Evolutionary conservation across 1,284 basidiomycete genomes (phyloP).

Genomic region (Puccinia horiana): DNA sequence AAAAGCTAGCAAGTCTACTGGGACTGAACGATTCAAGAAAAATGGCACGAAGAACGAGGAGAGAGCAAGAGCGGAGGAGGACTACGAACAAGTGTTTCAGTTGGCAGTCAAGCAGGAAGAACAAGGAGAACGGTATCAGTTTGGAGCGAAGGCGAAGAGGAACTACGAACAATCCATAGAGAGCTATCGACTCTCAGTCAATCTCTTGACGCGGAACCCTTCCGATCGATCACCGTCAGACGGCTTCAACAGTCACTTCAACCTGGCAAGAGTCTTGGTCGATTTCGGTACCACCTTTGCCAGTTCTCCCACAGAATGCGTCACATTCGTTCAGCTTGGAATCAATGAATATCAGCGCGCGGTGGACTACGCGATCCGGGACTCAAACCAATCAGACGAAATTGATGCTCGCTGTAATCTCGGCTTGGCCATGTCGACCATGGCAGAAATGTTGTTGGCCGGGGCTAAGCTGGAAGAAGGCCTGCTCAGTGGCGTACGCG

Average conservation of each 20-base stretch:
- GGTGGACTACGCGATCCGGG: background rate
- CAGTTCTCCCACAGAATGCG: background rate
- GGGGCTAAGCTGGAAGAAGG: background rate
- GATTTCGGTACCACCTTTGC: slow-evolving; percentile 21
- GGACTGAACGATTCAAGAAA: background rate
- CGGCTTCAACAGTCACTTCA: slow-evolving; percentile 33
- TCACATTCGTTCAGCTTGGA: slow-evolving; percentile 1
- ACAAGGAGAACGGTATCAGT: slow-evolving; percentile 41
- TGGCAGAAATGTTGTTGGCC: slow-evolving; percentile 24
- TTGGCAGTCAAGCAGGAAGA: slow-evolving; percentile 32
- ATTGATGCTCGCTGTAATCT: slow-evolving; percentile 39
- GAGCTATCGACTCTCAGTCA: slow-evolving; percentile 8
- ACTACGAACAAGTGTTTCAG: slow-evolving; percentile 14
- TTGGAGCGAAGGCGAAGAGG: slow-evolving; percentile 22
- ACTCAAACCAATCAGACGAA: slow-evolving; percentile 9
- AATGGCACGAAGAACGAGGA: background rate
- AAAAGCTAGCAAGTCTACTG: slow-evolving; percentile 1
- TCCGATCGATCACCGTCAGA: background rate
- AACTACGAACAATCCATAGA: slow-evolving; percentile 18
- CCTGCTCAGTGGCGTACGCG: background rate
- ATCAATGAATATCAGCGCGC: slow-evolving; percentile 18
- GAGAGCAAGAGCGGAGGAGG: background rate
- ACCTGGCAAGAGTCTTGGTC: slow-evolving; percentile 27
- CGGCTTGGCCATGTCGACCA: background rate
- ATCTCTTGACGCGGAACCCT: background rate